A percentile compares a stretch with the other conserved stretches of the same genome.
phyloP scores from a whole-genome alignment of 495 filamentous ascomycete genomes.

The Chaetomidium leptoderma region DNA sequence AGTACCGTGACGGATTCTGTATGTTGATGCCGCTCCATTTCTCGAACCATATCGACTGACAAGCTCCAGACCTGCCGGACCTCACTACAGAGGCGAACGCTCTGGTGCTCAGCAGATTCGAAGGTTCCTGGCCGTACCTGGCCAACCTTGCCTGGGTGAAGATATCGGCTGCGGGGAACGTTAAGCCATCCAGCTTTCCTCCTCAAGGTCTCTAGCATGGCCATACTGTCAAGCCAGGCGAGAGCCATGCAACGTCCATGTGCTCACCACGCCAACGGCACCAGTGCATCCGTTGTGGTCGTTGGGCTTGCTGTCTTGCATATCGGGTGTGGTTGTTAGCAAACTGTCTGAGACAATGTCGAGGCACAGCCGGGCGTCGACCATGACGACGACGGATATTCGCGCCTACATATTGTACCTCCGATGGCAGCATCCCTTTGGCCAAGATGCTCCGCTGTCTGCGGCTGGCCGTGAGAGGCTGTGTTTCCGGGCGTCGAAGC shows the following conservation, averaged over 20 bases:
- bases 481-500: conserved; percentile 8
- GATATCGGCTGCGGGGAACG: conserved; percentile 52
- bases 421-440: conserved; percentile 9
- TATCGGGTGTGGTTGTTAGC: conserved; percentile 8
- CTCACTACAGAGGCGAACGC: conserved; percentile 45
- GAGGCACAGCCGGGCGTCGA: conserved; percentile 11
- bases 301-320: conserved; percentile 1
- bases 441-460: conserved; percentile 4
- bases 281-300: neutral
- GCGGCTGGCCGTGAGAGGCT: conserved; percentile 9
- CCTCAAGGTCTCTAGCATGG: conserved; percentile 40
- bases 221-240: neutral
- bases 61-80: conserved; percentile 47
- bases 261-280: conserved; percentile 2
- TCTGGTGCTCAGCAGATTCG: conserved; percentile 44
- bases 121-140: conserved; percentile 52
- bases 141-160: conserved; percentile 55
- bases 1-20: conserved; percentile 81
- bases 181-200: conserved; percentile 60
- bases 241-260: neutral
- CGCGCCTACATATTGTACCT: conserved; percentile 7
- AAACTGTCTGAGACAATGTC: conserved; percentile 15
- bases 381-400: conserved; percentile 9
- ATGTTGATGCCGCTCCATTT: conserved; percentile 18
- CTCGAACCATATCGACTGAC: conserved; percentile 4